Conservation (phyloP, 768 basidiomycete genomes). For the Pisolithus tinctorius region DNA sequence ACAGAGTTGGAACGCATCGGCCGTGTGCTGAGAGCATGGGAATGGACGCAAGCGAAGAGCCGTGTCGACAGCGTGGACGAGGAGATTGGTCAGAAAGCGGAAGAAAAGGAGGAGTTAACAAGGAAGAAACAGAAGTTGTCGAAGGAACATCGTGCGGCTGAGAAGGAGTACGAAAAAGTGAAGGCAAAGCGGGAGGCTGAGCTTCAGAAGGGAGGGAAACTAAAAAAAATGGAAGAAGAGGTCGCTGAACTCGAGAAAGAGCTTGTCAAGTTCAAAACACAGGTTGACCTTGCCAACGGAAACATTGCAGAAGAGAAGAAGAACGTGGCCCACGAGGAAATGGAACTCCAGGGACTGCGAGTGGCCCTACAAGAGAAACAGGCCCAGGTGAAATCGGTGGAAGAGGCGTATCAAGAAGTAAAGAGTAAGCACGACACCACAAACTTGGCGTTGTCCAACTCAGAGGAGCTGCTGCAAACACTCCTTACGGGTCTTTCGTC, state of each 20-base stretch:
- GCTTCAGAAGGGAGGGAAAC: conserved; percentile 86
- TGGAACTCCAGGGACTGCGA: conserved; percentile 57
- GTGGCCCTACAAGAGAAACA: conserved; percentile 53
- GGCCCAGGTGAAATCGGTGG: conserved; percentile 48
- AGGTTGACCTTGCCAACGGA: conserved; percentile 73
- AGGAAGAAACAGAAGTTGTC: conserved; percentile 43
- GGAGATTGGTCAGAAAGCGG: conserved; percentile 46
- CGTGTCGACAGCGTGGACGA: conserved; percentile 48
- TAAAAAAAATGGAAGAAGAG: conserved; percentile 78
- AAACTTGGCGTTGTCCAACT: conserved; percentile 54
- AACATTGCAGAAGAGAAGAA: conserved; percentile 76
- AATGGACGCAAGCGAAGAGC: conserved; percentile 66
- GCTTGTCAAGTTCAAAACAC: conserved; percentile 75
- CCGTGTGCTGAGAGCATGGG: conserved; percentile 78
- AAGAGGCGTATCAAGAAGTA: conserved; percentile 48
- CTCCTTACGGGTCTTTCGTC: conserved; percentile 86
- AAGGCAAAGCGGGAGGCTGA: conserved; percentile 78
- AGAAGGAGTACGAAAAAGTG: conserved; percentile 61
- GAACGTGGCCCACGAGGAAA: conserved; percentile 43
- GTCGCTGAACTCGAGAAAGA: conserved; percentile 74
- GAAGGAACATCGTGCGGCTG: conserved; percentile 55
- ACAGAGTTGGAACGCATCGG: conserved; percentile 83
- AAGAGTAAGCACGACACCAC: conserved; percentile 64
- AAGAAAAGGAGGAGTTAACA: conserved; percentile 40
- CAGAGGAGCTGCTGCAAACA: conserved; percentile 92